phyloP scores from a whole-genome alignment of 352 stramenopile species.

The Globisporangium lucens region DNA sequence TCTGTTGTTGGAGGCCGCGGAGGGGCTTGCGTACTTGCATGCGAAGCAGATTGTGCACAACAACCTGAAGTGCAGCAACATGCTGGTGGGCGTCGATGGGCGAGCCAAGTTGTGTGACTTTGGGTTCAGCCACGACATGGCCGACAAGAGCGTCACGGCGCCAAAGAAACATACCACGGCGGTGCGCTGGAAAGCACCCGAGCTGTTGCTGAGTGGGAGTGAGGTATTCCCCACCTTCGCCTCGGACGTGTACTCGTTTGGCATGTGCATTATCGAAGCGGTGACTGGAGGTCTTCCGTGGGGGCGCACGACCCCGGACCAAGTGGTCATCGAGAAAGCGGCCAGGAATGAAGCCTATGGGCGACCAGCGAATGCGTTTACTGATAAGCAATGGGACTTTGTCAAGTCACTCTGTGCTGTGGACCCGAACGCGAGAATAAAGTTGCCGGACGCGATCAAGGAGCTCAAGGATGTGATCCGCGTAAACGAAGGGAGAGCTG shows the following conservation, averaged over 20 bases:
- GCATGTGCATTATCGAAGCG: conserved; percentile 31
- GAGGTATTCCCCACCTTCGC: conserved; percentile 7
- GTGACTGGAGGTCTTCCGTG: conserved; percentile 20
- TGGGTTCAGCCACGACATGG: conserved; percentile 20
- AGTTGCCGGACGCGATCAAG: not conserved
- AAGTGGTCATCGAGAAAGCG: conserved; percentile 17
- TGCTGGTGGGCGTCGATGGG: conserved; percentile 27
- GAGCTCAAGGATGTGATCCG: not conserved
- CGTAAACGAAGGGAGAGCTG: not conserved
- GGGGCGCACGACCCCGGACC: conserved; percentile 16
- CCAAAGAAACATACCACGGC: conserved; percentile 15
- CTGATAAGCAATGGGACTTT: conserved; percentile 23
- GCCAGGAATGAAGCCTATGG: conserved; percentile 13
- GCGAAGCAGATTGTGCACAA: conserved; percentile 27
- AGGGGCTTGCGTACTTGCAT: conserved; percentile 37
- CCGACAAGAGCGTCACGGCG: not conserved
- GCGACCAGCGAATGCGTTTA: conserved; percentile 10
- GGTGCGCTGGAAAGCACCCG: conserved; percentile 23
- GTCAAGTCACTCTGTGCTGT: conserved; percentile 19
- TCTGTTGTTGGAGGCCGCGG: conserved; percentile 17
- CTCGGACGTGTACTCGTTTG: conserved; percentile 29
- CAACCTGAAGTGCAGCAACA: conserved; percentile 35
- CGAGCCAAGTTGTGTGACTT: conserved; percentile 26
- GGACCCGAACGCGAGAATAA: not conserved
- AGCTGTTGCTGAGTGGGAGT: conserved; percentile 12